Conservation (phyloP, 768 basidiomycete species). For the Boletus insuetus region DNA sequence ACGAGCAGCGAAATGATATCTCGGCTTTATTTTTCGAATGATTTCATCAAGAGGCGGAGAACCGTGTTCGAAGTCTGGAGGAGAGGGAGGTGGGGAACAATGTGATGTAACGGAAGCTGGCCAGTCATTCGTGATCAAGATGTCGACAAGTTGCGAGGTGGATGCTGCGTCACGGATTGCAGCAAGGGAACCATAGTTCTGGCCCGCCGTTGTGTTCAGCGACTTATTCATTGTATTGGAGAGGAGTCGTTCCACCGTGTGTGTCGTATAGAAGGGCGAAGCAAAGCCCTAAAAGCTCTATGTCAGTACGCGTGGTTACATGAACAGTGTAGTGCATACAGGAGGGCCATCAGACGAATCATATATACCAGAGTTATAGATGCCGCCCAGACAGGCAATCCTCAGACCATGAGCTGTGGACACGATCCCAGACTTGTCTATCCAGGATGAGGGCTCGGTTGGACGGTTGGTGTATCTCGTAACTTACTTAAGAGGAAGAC, state of each 20-base stretch:
- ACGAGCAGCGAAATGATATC: conserved; percentile 81
- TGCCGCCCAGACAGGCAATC: conserved; percentile 84
- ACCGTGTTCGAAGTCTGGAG: conserved; percentile 41
- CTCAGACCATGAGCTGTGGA: conserved; percentile 77
- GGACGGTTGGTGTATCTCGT: not conserved
- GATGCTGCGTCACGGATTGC: conserved; percentile 60
- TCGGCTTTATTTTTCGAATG: conserved; percentile 65
- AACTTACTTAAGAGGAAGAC: conserved; percentile 82
- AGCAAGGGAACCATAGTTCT: conserved; percentile 63
- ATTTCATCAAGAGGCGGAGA: conserved; percentile 65
- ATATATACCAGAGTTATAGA: conserved; percentile 63
- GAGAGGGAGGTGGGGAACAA: conserved; percentile 52
- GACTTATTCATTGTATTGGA: conserved; percentile 64
- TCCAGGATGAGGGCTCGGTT: conserved; percentile 3
- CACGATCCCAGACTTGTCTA: conserved; percentile 80
- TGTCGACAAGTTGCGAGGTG: conserved; percentile 68
- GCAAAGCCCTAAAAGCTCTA: conserved; percentile 56
- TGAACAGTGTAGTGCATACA: conserved; percentile 38
- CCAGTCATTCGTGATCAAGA: conserved; percentile 80
- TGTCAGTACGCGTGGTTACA: not conserved
- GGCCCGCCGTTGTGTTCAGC: conserved; percentile 37
- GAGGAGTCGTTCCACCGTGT: conserved; percentile 68
- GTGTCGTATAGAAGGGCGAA: conserved; percentile 70
- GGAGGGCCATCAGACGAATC: conserved; percentile 58
- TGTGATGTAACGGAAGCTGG: conserved; percentile 62